A percentile compares a stretch with the other conserved stretches of the same genome.
Conservation (phyloP, 2,329 filamentous ascomycete genomes). For the Botrytis hyacinthi region DNA sequence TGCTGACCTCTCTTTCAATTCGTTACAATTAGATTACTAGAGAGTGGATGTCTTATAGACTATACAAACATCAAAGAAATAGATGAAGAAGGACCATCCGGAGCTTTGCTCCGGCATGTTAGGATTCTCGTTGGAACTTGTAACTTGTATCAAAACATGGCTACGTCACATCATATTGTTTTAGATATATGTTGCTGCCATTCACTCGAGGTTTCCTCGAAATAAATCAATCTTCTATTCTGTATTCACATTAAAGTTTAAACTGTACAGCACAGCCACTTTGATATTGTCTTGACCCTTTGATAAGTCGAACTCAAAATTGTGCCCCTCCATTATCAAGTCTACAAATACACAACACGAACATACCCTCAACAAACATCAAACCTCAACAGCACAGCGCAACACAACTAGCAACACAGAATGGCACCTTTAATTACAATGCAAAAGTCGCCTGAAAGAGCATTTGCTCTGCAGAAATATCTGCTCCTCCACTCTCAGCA, state of each 20-base stretch:
- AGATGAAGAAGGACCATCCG: neutral
- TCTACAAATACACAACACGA: neutral
- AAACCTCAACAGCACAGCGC: neutral
- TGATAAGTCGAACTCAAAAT: neutral
- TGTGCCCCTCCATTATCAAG: neutral
- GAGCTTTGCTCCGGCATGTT: neutral
- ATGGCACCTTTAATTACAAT: constrained; percentile 24
- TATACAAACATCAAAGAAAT: neutral
- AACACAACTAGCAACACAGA: neutral
- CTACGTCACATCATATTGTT: constrained; percentile 7
- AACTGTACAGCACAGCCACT: neutral
- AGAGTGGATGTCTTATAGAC: neutral
- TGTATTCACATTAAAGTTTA: neutral
- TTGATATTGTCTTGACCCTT: neutral
- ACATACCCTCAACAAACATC: too few relatives aligned
- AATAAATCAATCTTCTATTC: neutral
- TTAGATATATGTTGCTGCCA: constrained; percentile 2
- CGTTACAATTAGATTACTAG: neutral
- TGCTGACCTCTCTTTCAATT: neutral
- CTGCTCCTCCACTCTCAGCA: constrained; percentile 40
- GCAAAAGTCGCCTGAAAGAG: constrained; percentile 34
- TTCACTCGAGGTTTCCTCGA: constrained; percentile 1
- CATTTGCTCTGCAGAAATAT: constrained; percentile 40
- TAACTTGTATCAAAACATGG: neutral
- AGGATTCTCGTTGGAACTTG: neutral